phyloP scores from a whole-genome alignment of 2,329 filamentous ascomycete species.

The Fusarium dimerum region DNA sequence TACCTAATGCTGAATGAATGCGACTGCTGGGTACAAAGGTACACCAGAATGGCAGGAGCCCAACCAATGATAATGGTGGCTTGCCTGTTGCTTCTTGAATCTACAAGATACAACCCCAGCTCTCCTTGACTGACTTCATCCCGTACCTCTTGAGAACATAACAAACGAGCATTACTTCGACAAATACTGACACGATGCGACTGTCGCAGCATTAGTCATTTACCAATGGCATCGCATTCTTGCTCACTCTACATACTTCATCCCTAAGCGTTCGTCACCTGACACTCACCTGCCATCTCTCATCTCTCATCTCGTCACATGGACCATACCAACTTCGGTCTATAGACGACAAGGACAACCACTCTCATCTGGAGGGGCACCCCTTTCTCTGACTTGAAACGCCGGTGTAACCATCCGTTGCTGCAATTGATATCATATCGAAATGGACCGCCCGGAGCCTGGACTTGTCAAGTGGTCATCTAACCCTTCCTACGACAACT shows the following conservation, averaged over 20 bases:
- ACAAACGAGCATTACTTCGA: not conserved
- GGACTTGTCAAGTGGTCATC: conserved; percentile 69
- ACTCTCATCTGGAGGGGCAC: too few relatives aligned
- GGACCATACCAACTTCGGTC: too few relatives aligned
- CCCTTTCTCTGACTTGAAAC: too few relatives aligned
- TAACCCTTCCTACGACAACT: conserved; percentile 57
- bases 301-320: too few relatives aligned
- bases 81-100: too few relatives aligned
- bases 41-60: not conserved
- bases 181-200: not conserved
- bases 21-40: conserved; percentile 11
- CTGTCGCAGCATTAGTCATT: not conserved
- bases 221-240: not conserved
- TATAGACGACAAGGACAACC: too few relatives aligned
- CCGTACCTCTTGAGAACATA: not conserved
- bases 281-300: too few relatives aligned
- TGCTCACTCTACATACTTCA: not conserved
- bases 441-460: conserved; percentile 60
- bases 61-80: not conserved
- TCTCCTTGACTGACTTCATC: conserved; percentile 3
- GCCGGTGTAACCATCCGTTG: not conserved
- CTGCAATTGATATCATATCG: conserved; percentile 14
- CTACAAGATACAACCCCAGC: not conserved
- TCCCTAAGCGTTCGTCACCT: too few relatives aligned
- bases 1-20: conserved; percentile 6